phyloP scores from a whole-genome alignment of 345 rosid species.

The Citrus sinensis region DNA sequence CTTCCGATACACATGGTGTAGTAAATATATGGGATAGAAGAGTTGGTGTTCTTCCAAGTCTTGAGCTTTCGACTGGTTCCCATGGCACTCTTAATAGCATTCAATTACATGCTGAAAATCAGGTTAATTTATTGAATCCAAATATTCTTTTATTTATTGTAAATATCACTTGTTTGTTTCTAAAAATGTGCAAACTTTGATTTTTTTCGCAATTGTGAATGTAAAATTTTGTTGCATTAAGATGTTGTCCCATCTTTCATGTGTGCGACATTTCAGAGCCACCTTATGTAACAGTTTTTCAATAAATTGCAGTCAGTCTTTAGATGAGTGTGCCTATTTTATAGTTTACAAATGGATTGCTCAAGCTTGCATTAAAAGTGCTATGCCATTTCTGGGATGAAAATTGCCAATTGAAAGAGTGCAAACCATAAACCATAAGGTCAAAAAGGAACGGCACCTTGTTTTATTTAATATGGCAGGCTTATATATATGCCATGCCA shows the following conservation, averaged over 20 bases:
- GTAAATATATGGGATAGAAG: constrained; percentile 90
- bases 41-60: constrained; percentile 54
- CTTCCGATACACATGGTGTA: constrained; percentile 67
- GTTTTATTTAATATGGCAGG: background rate
- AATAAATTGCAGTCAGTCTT: background rate
- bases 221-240: background rate
- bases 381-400: background rate
- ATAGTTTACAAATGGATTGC: background rate
- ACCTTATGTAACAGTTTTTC: background rate
- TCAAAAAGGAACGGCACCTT: background rate
- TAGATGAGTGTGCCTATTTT: background rate
- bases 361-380: background rate
- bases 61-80: constrained; percentile 52
- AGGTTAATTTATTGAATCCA: constrained; percentile 39
- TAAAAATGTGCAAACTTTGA: background rate
- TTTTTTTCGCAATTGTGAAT: background rate
- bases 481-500: background rate
- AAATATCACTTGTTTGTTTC: constrained; percentile 5
- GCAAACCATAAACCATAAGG: background rate
- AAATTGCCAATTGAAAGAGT: background rate
- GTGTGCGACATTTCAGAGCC: background rate
- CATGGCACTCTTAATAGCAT: constrained; percentile 51
- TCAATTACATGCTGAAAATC: constrained; percentile 62
- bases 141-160: background rate
- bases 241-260: background rate